phyloP scores from a whole-genome alignment of 441 rosid genomes.

The Croton setiger region DNA sequence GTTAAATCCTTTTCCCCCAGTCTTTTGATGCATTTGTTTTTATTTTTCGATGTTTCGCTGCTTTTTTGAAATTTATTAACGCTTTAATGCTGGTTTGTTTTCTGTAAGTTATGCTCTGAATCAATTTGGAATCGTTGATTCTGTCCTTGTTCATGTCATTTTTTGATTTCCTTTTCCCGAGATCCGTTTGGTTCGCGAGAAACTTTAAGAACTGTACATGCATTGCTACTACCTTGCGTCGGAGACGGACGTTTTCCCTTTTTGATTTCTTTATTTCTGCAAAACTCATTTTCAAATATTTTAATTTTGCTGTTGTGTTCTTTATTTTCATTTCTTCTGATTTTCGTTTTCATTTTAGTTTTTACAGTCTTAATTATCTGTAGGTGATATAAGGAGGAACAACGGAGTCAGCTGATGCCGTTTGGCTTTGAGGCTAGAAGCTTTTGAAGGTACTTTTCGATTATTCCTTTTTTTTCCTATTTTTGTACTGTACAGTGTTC shows the following conservation, averaged over 20 bases:
- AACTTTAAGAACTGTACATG: slow-evolving; percentile 10
- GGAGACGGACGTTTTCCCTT: background rate
- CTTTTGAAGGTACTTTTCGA: slow-evolving; percentile 14
- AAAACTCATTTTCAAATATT: background rate
- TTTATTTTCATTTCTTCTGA: background rate
- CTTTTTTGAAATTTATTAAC: background rate
- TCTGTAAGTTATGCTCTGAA: slow-evolving; percentile 6
- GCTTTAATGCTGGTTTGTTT: slow-evolving; percentile 14
- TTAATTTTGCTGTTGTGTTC: background rate
- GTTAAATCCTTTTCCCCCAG: background rate
- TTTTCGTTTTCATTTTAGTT: background rate
- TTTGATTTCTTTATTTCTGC: background rate
- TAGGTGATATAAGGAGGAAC: slow-evolving; percentile 9
- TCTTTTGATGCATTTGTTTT: background rate
- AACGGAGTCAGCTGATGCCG: background rate
- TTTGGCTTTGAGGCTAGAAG: slow-evolving; percentile 22
- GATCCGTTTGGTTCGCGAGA: slow-evolving; percentile 23
- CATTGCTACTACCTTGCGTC: background rate
- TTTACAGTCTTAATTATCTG: background rate
- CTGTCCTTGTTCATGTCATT: background rate
- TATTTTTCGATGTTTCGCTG: background rate
- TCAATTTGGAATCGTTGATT: background rate
- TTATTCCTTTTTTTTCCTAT: slow-evolving; percentile 4
- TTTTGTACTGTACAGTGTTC: slow-evolving; percentile 18
- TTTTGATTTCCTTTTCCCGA: background rate